Evolutionary conservation across 371 early-diverging fungal genomes (phyloP).

Genomic region (Actinomortierella wolfii): DNA sequence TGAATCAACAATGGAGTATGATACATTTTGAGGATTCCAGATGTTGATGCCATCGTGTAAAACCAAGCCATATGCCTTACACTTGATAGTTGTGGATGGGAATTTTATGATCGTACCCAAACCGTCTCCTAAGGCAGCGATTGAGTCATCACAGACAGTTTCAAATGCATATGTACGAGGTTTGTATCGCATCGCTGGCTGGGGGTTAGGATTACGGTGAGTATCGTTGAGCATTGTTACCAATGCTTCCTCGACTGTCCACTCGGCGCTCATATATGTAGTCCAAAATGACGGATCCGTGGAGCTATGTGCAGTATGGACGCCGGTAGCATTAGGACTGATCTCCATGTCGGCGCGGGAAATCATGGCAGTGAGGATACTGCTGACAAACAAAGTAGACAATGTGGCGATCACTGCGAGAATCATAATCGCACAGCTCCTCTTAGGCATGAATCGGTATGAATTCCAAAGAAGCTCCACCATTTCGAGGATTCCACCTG

Average conservation of each 20-base stretch:
- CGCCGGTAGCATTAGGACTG: not conserved
- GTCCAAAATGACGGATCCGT: conserved; percentile 1
- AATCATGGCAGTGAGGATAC: conserved; percentile 1
- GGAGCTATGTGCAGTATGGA: conserved; percentile 1
- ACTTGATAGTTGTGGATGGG: not conserved
- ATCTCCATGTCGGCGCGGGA: not conserved
- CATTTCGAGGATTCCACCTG: conserved; percentile 8
- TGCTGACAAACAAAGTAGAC: not conserved
- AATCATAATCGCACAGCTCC: conserved; percentile 5
- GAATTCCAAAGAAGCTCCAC: conserved; percentile 5
- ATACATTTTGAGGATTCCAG: too few relatives aligned
- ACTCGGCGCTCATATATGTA: not conserved
- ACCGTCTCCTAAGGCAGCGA: too few relatives aligned
- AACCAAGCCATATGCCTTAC: not conserved
- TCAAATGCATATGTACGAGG: conserved; percentile 7
- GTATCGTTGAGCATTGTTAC: conserved; percentile 4
- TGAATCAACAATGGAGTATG: too few relatives aligned
- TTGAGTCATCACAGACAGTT: conserved; percentile 1
- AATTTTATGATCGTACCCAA: too few relatives aligned
- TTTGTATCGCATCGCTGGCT: not conserved
- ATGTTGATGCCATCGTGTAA: too few relatives aligned
- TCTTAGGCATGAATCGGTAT: not conserved
- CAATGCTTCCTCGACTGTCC: conserved; percentile 1
- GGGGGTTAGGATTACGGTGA: not conserved
- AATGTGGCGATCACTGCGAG: not conserved